Percentiles rank a stretch among this genome's conserved stretches.
Conservation (phyloP, 176 grass and related monocot genomes). For the Phragmites australis region DNA sequence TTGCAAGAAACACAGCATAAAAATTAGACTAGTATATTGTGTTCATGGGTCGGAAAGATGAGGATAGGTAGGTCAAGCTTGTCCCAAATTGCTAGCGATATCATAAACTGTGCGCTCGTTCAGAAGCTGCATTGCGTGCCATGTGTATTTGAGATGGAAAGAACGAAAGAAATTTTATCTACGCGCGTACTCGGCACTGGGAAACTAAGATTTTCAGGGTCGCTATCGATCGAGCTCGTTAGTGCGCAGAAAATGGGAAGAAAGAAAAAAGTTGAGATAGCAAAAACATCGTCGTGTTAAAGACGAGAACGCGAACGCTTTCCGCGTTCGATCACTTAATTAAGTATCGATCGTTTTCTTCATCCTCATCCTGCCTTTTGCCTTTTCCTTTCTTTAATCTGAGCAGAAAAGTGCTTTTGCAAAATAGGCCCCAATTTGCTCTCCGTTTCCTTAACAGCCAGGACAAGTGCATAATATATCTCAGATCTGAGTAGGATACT, state of each 20-base stretch:
- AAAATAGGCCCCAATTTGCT: constrained; percentile 17
- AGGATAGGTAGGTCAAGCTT: constrained; percentile 33
- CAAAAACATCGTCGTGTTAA: constrained; percentile 26
- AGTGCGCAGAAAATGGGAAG: constrained; percentile 43
- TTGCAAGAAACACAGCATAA: constrained; percentile 24
- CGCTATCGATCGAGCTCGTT: constrained; percentile 5
- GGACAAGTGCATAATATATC: constrained; percentile 12
- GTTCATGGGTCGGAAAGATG: constrained; percentile 42
- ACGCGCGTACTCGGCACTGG: background rate
- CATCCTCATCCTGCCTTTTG: background rate
- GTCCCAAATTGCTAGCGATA: constrained; percentile 39
- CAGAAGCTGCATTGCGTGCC: constrained; percentile 22
- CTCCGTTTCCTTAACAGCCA: constrained; percentile 39
- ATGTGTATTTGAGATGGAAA: constrained; percentile 50
- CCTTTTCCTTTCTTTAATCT: constrained; percentile 6
- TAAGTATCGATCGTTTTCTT: constrained; percentile 37
- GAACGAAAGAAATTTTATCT: background rate
- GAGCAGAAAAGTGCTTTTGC: background rate
- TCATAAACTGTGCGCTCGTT: constrained; percentile 36
- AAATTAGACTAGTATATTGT: too few species aligned
- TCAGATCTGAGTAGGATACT: background rate
- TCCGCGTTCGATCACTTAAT: constrained; percentile 42
- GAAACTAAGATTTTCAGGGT: constrained; percentile 34
- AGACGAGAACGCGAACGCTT: constrained; percentile 37
- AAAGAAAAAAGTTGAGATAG: constrained; percentile 27